A percentile compares a stretch with the other conserved stretches of the same genome.
phyloP scores from a whole-genome alignment of 1,284 basidiomycete species.

The Puccinia brachypodii region DNA sequence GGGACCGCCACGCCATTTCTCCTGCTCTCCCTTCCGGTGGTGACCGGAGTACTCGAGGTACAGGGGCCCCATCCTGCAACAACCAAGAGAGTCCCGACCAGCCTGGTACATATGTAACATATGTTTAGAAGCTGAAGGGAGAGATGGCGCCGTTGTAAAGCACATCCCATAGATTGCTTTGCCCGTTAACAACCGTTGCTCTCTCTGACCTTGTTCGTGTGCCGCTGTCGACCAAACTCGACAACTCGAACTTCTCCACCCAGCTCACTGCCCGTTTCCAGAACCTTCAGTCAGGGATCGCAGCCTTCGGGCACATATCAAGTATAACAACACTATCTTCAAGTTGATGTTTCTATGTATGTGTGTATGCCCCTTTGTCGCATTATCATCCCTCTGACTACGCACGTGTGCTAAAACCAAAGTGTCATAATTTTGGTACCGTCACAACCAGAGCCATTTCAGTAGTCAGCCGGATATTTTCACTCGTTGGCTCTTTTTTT shows the following conservation, averaged over 20 bases:
- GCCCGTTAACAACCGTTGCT: background rate
- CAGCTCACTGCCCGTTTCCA: background rate
- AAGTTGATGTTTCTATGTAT: background rate
- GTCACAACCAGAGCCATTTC: background rate
- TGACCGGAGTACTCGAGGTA: background rate
- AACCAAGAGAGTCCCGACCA: background rate
- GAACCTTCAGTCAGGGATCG: background rate
- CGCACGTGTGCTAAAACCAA: background rate
- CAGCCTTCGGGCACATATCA: too few relatives aligned
- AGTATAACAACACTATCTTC: too few relatives aligned
- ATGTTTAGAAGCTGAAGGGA: background rate
- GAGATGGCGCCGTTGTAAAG: background rate
- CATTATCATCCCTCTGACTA: background rate
- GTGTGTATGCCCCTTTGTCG: background rate
- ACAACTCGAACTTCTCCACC: background rate
- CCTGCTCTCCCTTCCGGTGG: background rate
- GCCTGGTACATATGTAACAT: background rate
- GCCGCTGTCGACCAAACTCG: background rate
- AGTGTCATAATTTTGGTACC: background rate
- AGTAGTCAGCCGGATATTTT: background rate
- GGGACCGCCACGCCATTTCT: background rate
- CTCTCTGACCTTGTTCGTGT: background rate
- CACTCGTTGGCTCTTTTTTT: background rate
- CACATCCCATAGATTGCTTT: background rate
- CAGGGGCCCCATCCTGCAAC: background rate